Evolutionary conservation across 108 stramenopile genomes (phyloP), one percentile per base, ranked within the genome.

Genomic region (Pseudonitzschia pungens): DNA sequence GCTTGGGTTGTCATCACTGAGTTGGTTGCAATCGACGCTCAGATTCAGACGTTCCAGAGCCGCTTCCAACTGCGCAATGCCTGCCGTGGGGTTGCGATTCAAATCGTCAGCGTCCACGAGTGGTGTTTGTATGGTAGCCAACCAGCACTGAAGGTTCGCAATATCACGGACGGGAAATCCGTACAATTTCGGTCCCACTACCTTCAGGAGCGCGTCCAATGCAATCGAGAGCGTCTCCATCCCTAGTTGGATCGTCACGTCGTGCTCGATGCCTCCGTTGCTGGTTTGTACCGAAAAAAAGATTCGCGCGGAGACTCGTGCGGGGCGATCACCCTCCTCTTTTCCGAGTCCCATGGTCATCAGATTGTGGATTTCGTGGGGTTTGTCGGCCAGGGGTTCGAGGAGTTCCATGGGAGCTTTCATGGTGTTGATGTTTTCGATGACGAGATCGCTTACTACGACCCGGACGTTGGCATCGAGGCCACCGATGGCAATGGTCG

Each of bases 111-210:
- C 1, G 45, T 48, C 14, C 10, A 12, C 45, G 45, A 48, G 14
- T 12, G 45, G 16, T 48, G 45, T 14, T 18, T 18, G 84, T 1
- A 91, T 69, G n/a, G 84, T 91, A 44, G 90, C 81, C 24, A 94
- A 68, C 90, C 90, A 94, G 66, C 92, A 94, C 40, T 90, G 58
- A 7, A 84, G 4, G 67, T 94, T 85, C 44, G 79, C 43, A 3
- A 87, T 41, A 70, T 85, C 85, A 36, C 73, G 58, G 11, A 91
- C 53, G 0, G 89, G 92, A 42, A 93, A 90, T 12, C 70, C 44
- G 20, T 83, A 55, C 16, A 93, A 81, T 24, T 75, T 52, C 1
- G 55, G 6, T 28, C 78, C 81, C 18, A 76, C 58, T 21, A 93
- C 77, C 72, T 88, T 68, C 4, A 80, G 48, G 40, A 90, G 70